Evolutionary conservation across 345 rosid genomes (phyloP).

Genomic region (Brassica rapa): DNA sequence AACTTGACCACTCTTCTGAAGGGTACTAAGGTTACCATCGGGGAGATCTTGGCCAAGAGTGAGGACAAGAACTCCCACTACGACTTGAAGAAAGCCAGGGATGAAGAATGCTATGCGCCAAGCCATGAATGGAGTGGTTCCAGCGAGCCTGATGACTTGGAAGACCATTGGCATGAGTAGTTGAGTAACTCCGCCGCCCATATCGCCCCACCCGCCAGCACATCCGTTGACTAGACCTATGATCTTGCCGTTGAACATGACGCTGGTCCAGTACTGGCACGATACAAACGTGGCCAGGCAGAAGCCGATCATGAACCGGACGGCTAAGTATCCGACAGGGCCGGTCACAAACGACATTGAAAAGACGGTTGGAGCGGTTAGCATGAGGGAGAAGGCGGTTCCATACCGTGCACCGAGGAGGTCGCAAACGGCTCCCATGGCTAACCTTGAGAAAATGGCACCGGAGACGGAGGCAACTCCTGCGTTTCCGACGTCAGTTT

Average conservation of each 20-base stretch:
- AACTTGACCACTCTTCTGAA: slow-evolving; percentile 69
- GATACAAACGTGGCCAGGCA: slow-evolving; percentile 88
- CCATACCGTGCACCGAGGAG: slow-evolving; percentile 70
- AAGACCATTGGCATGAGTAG: slow-evolving; percentile 74
- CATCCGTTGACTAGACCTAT: slow-evolving; percentile 81
- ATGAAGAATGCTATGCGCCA: slow-evolving; percentile 88
- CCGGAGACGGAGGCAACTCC: slow-evolving; percentile 89
- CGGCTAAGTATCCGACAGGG: slow-evolving; percentile 62
- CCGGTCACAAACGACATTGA: slow-evolving; percentile 65
- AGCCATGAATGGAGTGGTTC: slow-evolving; percentile 74
- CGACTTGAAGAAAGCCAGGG: slow-evolving; percentile 62
- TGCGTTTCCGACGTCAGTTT: slow-evolving; percentile 70
- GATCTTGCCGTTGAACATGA: slow-evolving; percentile 81
- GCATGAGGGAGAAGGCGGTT: slow-evolving; percentile 73
- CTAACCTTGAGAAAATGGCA: slow-evolving; percentile 73
- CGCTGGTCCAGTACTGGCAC: slow-evolving; percentile 86
- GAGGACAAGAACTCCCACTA: slow-evolving; percentile 65
- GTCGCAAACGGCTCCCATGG: slow-evolving; percentile 83
- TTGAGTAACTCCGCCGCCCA: slow-evolving; percentile 89
- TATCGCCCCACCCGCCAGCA: slow-evolving; percentile 85
- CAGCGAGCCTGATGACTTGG: slow-evolving; percentile 50
- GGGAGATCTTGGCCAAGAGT: slow-evolving; percentile 87
- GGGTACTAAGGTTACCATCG: slow-evolving; percentile 67
- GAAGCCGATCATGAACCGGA: slow-evolving; percentile 86
- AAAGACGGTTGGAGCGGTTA: slow-evolving; percentile 74